Evolutionary conservation across 2,329 filamentous ascomycete genomes (phyloP).

Genomic region (Fusarium miscanthi): DNA sequence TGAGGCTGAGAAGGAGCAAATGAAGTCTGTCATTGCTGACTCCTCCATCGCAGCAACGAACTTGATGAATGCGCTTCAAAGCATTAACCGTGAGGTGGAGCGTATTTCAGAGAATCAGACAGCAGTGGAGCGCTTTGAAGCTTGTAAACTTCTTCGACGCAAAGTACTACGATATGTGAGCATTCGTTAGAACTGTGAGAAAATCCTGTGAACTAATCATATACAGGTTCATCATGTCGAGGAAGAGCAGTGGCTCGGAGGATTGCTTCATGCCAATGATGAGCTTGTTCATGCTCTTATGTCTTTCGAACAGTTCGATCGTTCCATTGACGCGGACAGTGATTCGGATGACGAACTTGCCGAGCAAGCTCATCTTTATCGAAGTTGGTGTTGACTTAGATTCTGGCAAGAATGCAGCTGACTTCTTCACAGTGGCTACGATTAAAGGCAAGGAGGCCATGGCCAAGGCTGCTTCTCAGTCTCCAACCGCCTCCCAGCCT

Average conservation of each 20-base stretch:
- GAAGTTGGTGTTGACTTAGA: conserved; percentile 57
- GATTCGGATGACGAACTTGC: conserved; percentile 76
- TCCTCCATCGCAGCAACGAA: conserved; percentile 92
- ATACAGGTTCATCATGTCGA: conserved; percentile 86
- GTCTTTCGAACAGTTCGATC: conserved; percentile 93
- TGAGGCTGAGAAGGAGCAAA: conserved; percentile 85
- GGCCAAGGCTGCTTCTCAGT: conserved; percentile 52
- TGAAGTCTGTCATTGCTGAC: conserved; percentile 89
- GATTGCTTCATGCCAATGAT: conserved; percentile 92
- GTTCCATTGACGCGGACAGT: conserved; percentile 80
- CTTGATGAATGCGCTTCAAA: conserved; percentile 85
- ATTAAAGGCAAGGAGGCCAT: conserved; percentile 62
- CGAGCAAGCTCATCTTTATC: conserved; percentile 73
- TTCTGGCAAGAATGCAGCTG: conserved; percentile 22
- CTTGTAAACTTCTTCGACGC: conserved; percentile 84
- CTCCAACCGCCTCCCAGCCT: conserved; percentile 54
- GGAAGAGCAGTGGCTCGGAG: conserved; percentile 90
- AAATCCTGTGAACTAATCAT: conserved; percentile 5
- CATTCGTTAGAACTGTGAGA: conserved; percentile 12
- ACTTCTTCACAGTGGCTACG: conserved; percentile 60
- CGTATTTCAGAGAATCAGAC: conserved; percentile 86
- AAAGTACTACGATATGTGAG: conserved; percentile 85
- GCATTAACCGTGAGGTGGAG: conserved; percentile 89
- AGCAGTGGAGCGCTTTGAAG: conserved; percentile 82
- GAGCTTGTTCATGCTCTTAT: conserved; percentile 94